phyloP scores from a whole-genome alignment of 345 rosid genomes.

The Gossypium raimondii region DNA sequence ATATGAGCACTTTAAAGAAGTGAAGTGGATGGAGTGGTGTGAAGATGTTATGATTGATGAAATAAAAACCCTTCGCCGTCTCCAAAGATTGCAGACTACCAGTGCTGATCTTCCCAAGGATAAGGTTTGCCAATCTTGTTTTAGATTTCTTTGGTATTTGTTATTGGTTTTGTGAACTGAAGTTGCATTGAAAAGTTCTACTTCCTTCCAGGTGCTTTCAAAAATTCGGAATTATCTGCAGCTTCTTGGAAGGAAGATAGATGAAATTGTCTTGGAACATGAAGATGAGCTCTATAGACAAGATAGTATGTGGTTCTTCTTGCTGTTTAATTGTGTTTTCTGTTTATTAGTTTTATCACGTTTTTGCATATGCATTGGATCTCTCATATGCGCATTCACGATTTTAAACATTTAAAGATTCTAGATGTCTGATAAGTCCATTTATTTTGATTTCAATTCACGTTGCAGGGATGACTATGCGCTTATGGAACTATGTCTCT shows the following conservation, averaged over 20 bases:
- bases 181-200: neutral
- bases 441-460: neutral
- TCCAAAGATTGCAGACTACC: slow-evolving; percentile 82
- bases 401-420: neutral
- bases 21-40: slow-evolving; percentile 99
- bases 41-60: slow-evolving; percentile 84
- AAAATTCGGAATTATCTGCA: slow-evolving; percentile 90
- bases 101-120: slow-evolving; percentile 97
- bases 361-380: neutral
- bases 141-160: neutral
- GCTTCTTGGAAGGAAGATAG: slow-evolving; percentile 82
- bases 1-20: slow-evolving; percentile 94
- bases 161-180: neutral
- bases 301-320: slow-evolving; percentile 60
- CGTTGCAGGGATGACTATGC: slow-evolving; percentile 73
- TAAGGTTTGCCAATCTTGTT: slow-evolving; percentile 36
- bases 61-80: slow-evolving; percentile 73
- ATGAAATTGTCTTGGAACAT: slow-evolving; percentile 66
- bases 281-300: slow-evolving; percentile 67
- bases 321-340: neutral
- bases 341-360: neutral
- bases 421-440: neutral
- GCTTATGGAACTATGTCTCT: slow-evolving; percentile 96
- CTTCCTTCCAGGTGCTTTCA: slow-evolving; percentile 65
- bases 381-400: neutral